Percentiles rank a stretch among this genome's conserved stretches.
phyloP scores from a whole-genome alignment of 164 flowering plant species.

The Nymphaea thermarum region DNA sequence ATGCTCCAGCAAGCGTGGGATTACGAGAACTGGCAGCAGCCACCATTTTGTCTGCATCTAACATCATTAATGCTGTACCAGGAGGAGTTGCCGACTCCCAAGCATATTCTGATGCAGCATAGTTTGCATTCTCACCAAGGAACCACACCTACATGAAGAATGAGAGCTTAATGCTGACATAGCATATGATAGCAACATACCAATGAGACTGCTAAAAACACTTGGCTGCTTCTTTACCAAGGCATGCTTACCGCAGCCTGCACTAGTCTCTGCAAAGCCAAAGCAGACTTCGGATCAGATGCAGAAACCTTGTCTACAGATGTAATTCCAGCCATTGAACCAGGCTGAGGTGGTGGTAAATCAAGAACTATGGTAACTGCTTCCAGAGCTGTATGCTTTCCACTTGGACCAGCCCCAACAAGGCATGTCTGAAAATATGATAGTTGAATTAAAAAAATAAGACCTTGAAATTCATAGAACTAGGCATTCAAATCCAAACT shows the following conservation, averaged over 20 bases:
- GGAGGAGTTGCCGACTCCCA: conserved; percentile 99
- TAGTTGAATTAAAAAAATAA: too few relatives aligned
- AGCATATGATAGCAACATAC: not conserved
- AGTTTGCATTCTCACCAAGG: conserved; percentile 99
- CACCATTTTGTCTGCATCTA: conserved; percentile 99
- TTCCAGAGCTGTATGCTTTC: conserved; percentile 96
- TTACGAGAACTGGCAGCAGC: conserved; percentile 99
- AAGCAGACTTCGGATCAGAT: conserved; percentile 96
- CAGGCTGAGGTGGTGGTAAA: conserved; percentile 97
- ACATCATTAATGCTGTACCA: conserved; percentile 98
- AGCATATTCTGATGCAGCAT: conserved; percentile 99
- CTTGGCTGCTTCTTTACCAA: not conserved
- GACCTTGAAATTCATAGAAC: too few relatives aligned
- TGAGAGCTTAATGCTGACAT: not conserved
- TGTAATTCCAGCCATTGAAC: conserved; percentile 66
- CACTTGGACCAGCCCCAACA: conserved; percentile 98
- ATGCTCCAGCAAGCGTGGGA: conserved; percentile 91
- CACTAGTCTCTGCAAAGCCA: conserved; percentile 88
- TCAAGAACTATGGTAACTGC: conserved; percentile 98
- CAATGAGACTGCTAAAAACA: not conserved
- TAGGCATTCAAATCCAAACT: too few relatives aligned
- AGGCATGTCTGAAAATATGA: conserved; percentile 61
- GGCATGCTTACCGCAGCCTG: conserved; percentile 93
- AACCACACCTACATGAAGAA: conserved; percentile 74
- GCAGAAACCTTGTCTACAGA: conserved; percentile 87